Evolutionary conservation across 2,329 filamentous ascomycete genomes (phyloP).

Genomic region (Fusarium sp.): DNA sequence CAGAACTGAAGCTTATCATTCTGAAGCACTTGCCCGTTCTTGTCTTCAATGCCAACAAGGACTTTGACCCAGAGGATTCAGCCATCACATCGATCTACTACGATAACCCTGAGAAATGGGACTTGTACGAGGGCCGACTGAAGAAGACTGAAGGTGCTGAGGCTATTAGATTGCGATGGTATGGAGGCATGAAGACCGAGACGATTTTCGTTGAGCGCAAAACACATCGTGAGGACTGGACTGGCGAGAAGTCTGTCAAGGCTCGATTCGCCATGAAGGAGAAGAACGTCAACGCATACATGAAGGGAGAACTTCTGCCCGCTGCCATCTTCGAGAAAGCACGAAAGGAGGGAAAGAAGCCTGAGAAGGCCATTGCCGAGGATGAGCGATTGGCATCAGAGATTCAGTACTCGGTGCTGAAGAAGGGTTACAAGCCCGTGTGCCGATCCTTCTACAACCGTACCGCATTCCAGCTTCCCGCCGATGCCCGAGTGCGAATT

Average conservation of each 20-base stretch:
- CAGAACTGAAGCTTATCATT: constrained; percentile 96
- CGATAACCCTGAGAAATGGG: constrained; percentile 94
- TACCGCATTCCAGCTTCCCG: constrained; percentile 96
- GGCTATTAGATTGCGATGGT: constrained; percentile 96
- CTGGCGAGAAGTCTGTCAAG: constrained; percentile 98
- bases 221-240: constrained; percentile 99
- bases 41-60: constrained; percentile 97
- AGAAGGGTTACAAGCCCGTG: constrained; percentile 87
- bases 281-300: constrained; percentile 94
- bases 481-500: constrained; percentile 94
- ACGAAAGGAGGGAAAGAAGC: constrained; percentile 93
- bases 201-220: constrained; percentile 98
- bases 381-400: constrained; percentile 91
- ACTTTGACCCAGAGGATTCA: constrained; percentile 89
- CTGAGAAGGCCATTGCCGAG: constrained; percentile 88
- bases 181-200: constrained; percentile 94
- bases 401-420: constrained; percentile 92
- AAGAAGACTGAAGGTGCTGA: constrained; percentile 99
- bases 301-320: constrained; percentile 86
- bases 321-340: constrained; percentile 96
- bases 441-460: constrained; percentile 98
- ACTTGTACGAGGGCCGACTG: constrained; percentile 90
- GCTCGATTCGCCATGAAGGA: constrained; percentile 95
- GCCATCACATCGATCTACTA: constrained; percentile 99
- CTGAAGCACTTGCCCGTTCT: constrained; percentile 96